phyloP scores from a whole-genome alignment of 2,329 filamentous ascomycete species.

The Drechslerella stenobrocha region DNA sequence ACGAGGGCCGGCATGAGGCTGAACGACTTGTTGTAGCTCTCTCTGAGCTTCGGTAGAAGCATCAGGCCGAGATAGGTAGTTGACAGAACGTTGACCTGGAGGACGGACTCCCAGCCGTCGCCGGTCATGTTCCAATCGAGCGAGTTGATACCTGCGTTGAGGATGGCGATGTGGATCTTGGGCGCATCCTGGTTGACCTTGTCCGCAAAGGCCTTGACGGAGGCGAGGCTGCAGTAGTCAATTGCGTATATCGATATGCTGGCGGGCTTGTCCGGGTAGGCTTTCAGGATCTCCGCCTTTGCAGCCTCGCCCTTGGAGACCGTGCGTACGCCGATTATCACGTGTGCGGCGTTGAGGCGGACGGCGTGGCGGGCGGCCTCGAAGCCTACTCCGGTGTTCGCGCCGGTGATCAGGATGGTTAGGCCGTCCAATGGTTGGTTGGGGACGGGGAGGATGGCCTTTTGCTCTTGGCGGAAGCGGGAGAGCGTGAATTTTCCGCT shows the following conservation, averaged over 20 bases:
- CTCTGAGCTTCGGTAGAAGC: conserved; percentile 58
- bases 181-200: conserved; percentile 55
- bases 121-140: conserved; percentile 32
- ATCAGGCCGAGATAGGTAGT: conserved; percentile 62
- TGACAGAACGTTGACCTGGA: conserved; percentile 65
- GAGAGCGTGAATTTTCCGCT: conserved; percentile 18
- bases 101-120: conserved; percentile 60
- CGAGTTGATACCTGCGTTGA: conserved; percentile 37
- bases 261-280: conserved; percentile 30
- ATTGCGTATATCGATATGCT: conserved; percentile 54
- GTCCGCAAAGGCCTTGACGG: conserved; percentile 57
- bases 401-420: conserved; percentile 57
- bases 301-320: conserved; percentile 58
- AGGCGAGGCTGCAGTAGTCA: conserved; percentile 59
- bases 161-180: conserved; percentile 56
- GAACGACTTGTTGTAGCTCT: conserved; percentile 53
- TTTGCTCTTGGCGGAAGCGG: conserved; percentile 35
- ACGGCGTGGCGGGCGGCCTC: conserved; percentile 57
- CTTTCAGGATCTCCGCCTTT: conserved; percentile 54
- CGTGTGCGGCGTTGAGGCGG: conserved; percentile 54
- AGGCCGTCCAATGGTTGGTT: conserved; percentile 32
- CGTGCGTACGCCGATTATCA: conserved; percentile 58
- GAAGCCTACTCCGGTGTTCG: conserved; percentile 58
- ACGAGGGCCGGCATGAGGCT: conserved; percentile 54
- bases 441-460: conserved; percentile 14